Base-by-base conservation (phyloP, 805 yeast species). In the Pichia scutulata region DNA sequence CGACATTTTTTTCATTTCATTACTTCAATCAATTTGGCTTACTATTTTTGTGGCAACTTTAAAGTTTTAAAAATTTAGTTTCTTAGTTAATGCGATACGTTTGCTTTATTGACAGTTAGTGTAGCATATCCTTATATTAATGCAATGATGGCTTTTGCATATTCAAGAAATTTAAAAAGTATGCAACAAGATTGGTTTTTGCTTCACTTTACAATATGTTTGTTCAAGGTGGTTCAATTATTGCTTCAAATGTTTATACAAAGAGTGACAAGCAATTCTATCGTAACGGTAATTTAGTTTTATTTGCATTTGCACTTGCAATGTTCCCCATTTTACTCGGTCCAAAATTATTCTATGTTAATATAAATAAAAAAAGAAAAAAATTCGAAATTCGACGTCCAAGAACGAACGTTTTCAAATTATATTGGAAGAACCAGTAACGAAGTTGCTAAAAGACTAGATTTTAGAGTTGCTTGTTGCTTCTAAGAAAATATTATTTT, bases 181-280 rank as follows among this genome's bases (percentile, higher is more conserved):
- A 84, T 84, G 66, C 82, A n/a, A 68, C 79, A 2, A 69, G 90
- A 56, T 77, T 89, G 0, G 80, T 84, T 5, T 74, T 84, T 14
- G 78, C 87, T 0, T 43, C 89, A 0, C 51, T 84, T 44, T 82
- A 78, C 59, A 84, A 83, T 58, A 81, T 82, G 72, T 75, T 73
- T 61, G 78, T 78, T 0, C 89, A 84, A 60, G 69, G 78, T 0
- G 84, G 81, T 1, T 63, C 70, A 19, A 79, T 84, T 45, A 67
- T 76, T 10, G 67, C 80, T 3, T 68, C 81, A 8, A 77, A 82
- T 57, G 72, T 84, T 7, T 84, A 84, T 63, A 64, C 82, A 44
- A 60, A 62, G 1, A 74, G 72, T 41, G 90, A 84, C 59, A 68
- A 67, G 41, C 90, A 90, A 1, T 59, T 72, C 33, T 85, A 85